A percentile compares a stretch with the other conserved stretches of the same genome.
Evolutionary conservation across 805 yeast species (phyloP).

Genomic region (Metschnikowia gelsemii): DNA sequence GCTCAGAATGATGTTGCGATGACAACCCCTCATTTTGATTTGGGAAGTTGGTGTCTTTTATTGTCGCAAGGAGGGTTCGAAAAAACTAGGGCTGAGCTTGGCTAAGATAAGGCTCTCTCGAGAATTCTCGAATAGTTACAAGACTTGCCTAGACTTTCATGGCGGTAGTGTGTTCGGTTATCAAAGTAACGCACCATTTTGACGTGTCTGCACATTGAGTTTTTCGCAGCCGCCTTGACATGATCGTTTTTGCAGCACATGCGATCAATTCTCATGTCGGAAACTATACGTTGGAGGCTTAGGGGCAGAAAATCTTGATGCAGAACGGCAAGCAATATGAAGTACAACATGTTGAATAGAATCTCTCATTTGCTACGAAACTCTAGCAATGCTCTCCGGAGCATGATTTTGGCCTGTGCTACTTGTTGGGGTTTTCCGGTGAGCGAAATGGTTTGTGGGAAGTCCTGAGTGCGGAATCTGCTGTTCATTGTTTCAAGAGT

Average conservation of each 20-base stretch:
- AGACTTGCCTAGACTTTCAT: no score
- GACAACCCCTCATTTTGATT: background rate
- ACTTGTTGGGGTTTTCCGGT: constrained; percentile 17
- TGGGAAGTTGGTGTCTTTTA: no score
- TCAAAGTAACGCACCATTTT: background rate
- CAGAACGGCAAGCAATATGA: no score
- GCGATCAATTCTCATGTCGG: background rate
- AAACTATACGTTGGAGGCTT: background rate
- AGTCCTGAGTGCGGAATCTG: constrained; percentile 11
- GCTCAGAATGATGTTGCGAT: constrained; percentile 4
- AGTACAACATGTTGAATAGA: no score
- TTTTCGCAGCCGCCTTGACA: constrained; percentile 10
- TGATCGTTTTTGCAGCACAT: constrained; percentile 9
- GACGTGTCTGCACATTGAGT: constrained; percentile 1
- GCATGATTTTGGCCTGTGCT: constrained; percentile 14
- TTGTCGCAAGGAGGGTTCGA: no score
- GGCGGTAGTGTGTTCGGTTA: background rate
- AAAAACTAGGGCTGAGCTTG: no score
- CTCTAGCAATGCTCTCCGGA: constrained; percentile 15
- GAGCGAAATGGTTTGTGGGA: constrained; percentile 16
- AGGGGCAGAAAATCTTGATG: background rate
- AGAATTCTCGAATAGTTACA: no score
- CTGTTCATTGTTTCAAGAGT: constrained; percentile 14
- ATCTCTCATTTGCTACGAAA: constrained; percentile 5
- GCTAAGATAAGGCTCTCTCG: no score